Conservation (phyloP, 2,329 filamentous ascomycete species). For the Nothopassalora personata region DNA sequence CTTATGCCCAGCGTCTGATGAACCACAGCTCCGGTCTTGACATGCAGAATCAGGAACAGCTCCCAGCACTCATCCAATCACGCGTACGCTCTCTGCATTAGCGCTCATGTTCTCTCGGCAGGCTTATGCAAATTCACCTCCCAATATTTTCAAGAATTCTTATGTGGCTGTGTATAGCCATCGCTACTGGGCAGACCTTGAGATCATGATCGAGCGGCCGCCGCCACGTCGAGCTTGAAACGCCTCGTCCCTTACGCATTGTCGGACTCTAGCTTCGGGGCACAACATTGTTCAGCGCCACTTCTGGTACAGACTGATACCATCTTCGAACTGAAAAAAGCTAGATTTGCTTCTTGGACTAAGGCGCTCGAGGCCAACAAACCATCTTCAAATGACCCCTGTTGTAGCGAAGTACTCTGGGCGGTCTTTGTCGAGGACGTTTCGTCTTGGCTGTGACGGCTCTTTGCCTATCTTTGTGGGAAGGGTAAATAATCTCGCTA, state of each 20-base stretch:
- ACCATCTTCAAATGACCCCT: background rate
- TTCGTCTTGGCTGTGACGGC: conserved; percentile 1
- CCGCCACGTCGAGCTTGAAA: background rate
- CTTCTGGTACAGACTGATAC: background rate
- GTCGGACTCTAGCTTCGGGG: background rate
- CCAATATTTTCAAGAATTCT: background rate
- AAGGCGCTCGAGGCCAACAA: background rate
- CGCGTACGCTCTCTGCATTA: background rate
- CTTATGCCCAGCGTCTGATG: conserved; percentile 2
- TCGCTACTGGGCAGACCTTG: background rate
- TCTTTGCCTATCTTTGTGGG: background rate
- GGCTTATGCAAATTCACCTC: background rate
- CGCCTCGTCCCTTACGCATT: background rate
- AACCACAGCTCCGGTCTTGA: background rate
- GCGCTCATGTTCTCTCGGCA: conserved; percentile 5
- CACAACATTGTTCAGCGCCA: background rate
- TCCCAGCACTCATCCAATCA: background rate
- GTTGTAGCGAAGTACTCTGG: background rate
- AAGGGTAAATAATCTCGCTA: background rate
- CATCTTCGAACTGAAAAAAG: background rate
- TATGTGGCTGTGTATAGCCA: background rate
- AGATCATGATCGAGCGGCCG: background rate
- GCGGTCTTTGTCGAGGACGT: background rate
- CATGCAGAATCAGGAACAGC: background rate
- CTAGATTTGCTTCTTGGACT: background rate